Base-by-base conservation (phyloP, 1,284 basidiomycete genomes). In the Papiliotrema fonsecae region DNA sequence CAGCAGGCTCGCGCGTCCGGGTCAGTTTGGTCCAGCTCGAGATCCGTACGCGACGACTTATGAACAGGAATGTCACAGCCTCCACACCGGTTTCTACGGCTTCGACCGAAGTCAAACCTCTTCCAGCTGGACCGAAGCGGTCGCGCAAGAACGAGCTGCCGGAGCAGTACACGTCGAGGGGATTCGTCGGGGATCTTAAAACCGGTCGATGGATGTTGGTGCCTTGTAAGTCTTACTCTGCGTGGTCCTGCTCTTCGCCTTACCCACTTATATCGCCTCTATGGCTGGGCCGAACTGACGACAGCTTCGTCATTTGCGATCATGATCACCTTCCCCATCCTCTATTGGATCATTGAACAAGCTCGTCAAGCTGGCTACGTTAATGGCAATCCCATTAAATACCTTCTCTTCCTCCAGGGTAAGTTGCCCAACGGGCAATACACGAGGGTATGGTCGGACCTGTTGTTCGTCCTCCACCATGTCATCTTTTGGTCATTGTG, bases 401-500 rank as follows among this genome's bases (percentile, higher is more conserved):
- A 81, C 3, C 68, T 94, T 38, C 78, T 97, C 54, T 83, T 88
- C 64, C 79, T 93, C 47, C 87, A 88, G 6, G 78, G 92, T 61
- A 79, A 70, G 18, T 60, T 86, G 26, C 76, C 82, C 6, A 76
- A 78, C 16, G 82, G 71, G 2, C 60, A 52, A 28, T 96, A 91
- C 65, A 78, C 77, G 35, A 96, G 94, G 72, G 82, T 84, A 18
- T 85, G 82, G 61, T 73, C 80, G 60, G 96, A 98, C 69, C 61
- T 96, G 6, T 69, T 80, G 18, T 98, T 98, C 75, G 69, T 97
- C 40, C 79, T 79, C 3, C 97, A 91, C 73, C 81, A 96, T 71
- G 79, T 97, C 70, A 77, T 98, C 37, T 85, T 97, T 60, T 98
- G 88, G 76, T 94, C 90, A 1, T 89, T 92, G 71, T 73, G 39